Percentiles rank a stretch among this genome's conserved stretches.
phyloP scores from a whole-genome alignment of 371 early-diverging fungal species.

The Mucor indicus region DNA sequence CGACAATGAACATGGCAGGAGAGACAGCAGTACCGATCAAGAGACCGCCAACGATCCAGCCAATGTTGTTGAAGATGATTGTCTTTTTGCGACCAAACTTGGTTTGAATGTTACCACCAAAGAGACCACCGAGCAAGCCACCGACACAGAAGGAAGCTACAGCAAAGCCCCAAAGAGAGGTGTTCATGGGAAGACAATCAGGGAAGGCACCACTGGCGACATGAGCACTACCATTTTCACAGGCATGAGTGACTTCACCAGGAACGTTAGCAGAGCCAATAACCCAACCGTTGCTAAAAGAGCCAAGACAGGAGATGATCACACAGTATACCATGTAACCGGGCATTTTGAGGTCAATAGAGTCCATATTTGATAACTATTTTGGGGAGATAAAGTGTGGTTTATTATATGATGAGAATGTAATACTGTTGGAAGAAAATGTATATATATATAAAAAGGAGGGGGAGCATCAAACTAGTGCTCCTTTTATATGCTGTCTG shows the following conservation, averaged over 20 bases:
- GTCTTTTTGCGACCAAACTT: slow-evolving; percentile 64
- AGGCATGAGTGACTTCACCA: slow-evolving; percentile 27
- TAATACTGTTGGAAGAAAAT: too few species aligned
- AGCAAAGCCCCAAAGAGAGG: slow-evolving; percentile 50
- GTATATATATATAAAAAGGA: too few species aligned
- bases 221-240: slow-evolving; percentile 16
- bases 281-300: slow-evolving; percentile 44
- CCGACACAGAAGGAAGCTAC: slow-evolving; percentile 68
- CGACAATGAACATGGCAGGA: slow-evolving; percentile 64
- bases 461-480: too few species aligned
- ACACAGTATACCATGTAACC: slow-evolving; percentile 42
- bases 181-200: slow-evolving; percentile 31
- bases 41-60: slow-evolving; percentile 64
- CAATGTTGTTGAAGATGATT: slow-evolving; percentile 58
- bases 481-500: too few species aligned
- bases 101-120: slow-evolving; percentile 55
- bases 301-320: slow-evolving; percentile 34
- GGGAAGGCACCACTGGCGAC: slow-evolving; percentile 10
- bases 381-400: too few species aligned
- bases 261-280: slow-evolving; percentile 52
- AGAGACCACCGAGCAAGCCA: slow-evolving; percentile 68
- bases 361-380: too few species aligned
- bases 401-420: too few species aligned
- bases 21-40: slow-evolving; percentile 53
- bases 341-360: slow-evolving; percentile 29